Conservation (phyloP, 208 protist genomes). For the Acanthamoeba lenticulata region DNA sequence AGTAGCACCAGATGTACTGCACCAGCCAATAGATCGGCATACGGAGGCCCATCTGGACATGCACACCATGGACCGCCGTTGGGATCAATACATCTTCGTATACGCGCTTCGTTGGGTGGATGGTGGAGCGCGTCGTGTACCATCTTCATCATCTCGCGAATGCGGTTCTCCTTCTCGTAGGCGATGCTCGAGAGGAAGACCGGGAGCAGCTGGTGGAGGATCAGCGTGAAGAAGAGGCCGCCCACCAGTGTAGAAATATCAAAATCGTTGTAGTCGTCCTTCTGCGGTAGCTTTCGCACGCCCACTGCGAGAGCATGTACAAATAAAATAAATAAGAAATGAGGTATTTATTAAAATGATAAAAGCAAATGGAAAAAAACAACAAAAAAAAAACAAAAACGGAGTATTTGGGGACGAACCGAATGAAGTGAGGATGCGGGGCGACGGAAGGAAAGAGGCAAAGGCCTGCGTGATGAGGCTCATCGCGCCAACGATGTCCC, state of each 20-base stretch:
- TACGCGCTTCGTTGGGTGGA: not conserved
- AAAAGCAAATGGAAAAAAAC: not conserved
- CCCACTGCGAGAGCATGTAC: no score
- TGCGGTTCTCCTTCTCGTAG: constrained; percentile 73
- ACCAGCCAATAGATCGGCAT: constrained; percentile 72
- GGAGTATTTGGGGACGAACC: not conserved
- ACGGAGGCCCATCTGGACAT: constrained; percentile 65
- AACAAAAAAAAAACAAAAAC: not conserved
- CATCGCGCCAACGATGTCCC: not conserved
- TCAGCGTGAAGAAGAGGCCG: constrained; percentile 58
- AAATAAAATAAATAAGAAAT: no score
- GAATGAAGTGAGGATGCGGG: not conserved
- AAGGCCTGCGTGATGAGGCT: constrained; percentile 65
- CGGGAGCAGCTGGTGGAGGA: constrained; percentile 66
- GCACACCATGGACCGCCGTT: no score
- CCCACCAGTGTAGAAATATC: constrained; percentile 11
- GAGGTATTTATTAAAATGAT: no score
- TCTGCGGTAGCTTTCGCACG: not conserved
- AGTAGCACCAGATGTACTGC: constrained; percentile 53
- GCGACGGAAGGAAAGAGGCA: not conserved
- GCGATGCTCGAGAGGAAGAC: constrained; percentile 63
- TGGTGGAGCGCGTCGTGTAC: not conserved
- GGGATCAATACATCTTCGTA: no score
- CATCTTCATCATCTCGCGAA: constrained; percentile 75
- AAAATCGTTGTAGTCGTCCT: not conserved